Evolutionary conservation across 2,329 filamentous ascomycete genomes (phyloP), one percentile per base, ranked within the genome.

Genomic region (Stachybotrys elegans): DNA sequence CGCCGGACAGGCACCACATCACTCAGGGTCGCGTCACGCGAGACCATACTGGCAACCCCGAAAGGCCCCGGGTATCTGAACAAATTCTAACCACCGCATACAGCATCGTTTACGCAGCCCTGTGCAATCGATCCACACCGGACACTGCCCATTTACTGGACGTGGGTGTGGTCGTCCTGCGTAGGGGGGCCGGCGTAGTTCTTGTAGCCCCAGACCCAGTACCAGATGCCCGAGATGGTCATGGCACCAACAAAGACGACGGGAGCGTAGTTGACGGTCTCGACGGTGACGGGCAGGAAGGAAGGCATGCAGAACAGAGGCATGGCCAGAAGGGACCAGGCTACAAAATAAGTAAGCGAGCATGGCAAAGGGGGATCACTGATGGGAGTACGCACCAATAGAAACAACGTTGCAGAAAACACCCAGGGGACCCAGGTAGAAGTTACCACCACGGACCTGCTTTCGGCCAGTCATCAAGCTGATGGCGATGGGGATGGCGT

Each of bases 291-390:
- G 6, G 80, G 80, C n/a, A 86, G 67, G 35, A 65, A 64, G 0
- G 79, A 75, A 1, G 83, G 84, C 81, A 86, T 86, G 64, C 81
- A 88, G 71, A 88, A 88, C 14, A 88, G 75, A 2, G 84, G 83
- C 42, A 88, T 78, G 27, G 82, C 83, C 43, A 89, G 73, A 13
- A 73, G 53, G 43, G 80, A 83, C 84, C 84, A 88, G 42, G 67
- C 78, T 82, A 52, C 43, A 13, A 39, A 34, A 42, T 53, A 39
- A 58, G 53, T 22, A 38, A 47, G 21, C 36, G 13, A 32, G 36
- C n/a, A 22, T 17, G 16, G 5, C 17, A 22, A 11, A 17, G 13
- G 17, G 14, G 11, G 16, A n/a, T n/a, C n/a, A n/a, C n/a, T n/a
- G n/a, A 43, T 5, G 16, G 19, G 40, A 43, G 13, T 4, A 72